Base-by-base conservation (phyloP, 1,284 basidiomycete species). In the Dichomitus squalens region DNA sequence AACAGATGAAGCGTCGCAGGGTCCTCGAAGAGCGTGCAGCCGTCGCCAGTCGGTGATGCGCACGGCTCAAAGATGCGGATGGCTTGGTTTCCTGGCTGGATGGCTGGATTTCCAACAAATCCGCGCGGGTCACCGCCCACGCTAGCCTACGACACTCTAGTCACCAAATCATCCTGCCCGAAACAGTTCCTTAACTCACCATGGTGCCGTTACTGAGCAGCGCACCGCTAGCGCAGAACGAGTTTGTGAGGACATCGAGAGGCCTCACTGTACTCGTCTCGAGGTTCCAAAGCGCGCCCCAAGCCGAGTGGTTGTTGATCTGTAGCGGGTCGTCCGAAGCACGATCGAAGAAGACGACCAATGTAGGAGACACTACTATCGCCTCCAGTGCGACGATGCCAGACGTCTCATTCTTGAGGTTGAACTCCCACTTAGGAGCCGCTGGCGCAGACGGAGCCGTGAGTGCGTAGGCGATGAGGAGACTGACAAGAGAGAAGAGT, bases 141-240 rank as follows among this genome's bases (percentile, higher is more conserved):
- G 63, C 75, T 74, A 46, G 74, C 78, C 80, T 77, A 49, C 35
- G 44, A 5, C 39, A 6, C 38, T 43, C 49, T 29, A 14, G 16
- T n/a, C 14, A 43, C 8, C 2, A 27, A 7, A 8, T 6, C 18
- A 43, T 33, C n/a, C n/a, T n/a, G n/a, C n/a, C n/a, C n/a, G n/a
- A n/a, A n/a, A n/a, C n/a, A n/a, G n/a, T n/a, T n/a, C n/a, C n/a
- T n/a, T n/a, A n/a, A 50, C 35, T 36, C 67, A 78, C 77, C 76
- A 79, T 78, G 16, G 77, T 77, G 11, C 79, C 79, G 53, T 83
- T 83, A 41, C 76, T 76, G 46, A 83, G 68, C 61, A 80, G 71
- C 77, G 55, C 68, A 81, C 83, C 8, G 86, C 76, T 78, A 0
- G 80, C 87, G 69, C 88, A 91, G 72, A 90, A 91, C 1, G 83